Base-by-base conservation (phyloP, 371 early-diverging fungal genomes). In the Apophysomyces elegans region DNA sequence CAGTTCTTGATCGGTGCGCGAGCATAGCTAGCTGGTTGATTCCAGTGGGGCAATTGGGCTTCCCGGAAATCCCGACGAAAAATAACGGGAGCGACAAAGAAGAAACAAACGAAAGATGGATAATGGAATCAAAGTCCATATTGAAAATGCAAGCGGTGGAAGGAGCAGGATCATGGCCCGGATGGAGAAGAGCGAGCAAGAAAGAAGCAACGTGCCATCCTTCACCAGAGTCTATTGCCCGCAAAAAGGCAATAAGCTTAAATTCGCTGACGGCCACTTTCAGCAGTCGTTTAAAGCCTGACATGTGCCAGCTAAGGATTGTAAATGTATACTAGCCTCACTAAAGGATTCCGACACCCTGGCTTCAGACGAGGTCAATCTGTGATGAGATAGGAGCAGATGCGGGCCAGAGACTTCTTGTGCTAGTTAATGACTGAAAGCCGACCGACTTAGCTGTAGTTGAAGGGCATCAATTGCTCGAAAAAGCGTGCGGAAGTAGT, bases 1-100 rank as follows among this genome's bases (percentile, higher is more conserved):
- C 47, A 47, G 11, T 21, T 7, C 47, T 47, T 47, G 47, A 47
- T 47, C n/a, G 47, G 47, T n/a, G 47, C 47, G 47, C 18, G 21
- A 16, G 47, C 0, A 18, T 47, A 47, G 47, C 7, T 18, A 47
- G 47, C 32, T 26, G 32, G 1, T 26, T 18, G 47, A 47, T 11
- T 9, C 47, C 18, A 47, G 21, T 47, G 47, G n/a, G 47, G 47
- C n/a, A 47, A n/a, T 47, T 47, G n/a, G 47, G 47, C 47, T 1
- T 47, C 47, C 4, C 47, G 47, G 18, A 47, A 47, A 14, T 47
- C 18, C 9, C 47, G 47, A 47, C 21, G 4, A 47, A 16, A 1
- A 18, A 5, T 47, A 21, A 16, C 1, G 18, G 7, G 47, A 47
- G 47, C 16, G 47, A 47, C 2, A 47, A 16, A 47, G 5, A 7